Evolutionary conservation across 2,329 filamentous ascomycete species (phyloP).

Genomic region (Ramichloridium luteum): DNA sequence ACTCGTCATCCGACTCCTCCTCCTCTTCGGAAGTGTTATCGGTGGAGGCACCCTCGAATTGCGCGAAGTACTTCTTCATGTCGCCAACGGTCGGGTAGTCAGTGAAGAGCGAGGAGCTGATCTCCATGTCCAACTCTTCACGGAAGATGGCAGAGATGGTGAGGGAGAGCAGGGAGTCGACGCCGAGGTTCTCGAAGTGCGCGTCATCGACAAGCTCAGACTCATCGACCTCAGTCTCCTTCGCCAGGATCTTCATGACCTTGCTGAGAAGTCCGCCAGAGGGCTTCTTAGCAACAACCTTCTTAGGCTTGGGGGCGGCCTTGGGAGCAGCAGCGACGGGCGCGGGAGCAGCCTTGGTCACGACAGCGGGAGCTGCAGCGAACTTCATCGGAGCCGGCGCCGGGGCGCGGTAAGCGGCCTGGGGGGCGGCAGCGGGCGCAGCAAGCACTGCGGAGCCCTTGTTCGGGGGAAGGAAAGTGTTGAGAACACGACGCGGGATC

Average conservation of each 20-base stretch:
- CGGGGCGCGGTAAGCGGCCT: conserved; percentile 15
- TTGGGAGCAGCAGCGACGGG: conserved; percentile 16
- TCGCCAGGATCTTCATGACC: conserved; percentile 55
- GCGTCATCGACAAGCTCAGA: conserved; percentile 48
- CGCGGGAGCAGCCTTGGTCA: conserved; percentile 22
- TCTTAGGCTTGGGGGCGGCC: conserved; percentile 41
- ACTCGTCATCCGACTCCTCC: conserved; percentile 28
- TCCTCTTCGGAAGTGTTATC: conserved; percentile 22
- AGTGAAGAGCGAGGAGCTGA: conserved; percentile 47
- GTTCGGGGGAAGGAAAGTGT: conserved; percentile 54
- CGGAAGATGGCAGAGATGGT: conserved; percentile 51
- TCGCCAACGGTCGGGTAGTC: conserved; percentile 48
- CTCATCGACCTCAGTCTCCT: conserved; percentile 49
- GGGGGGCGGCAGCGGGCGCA: conserved; percentile 25
- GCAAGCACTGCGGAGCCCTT: conserved; percentile 24
- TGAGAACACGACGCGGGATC: conserved; percentile 53
- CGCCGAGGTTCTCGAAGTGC: conserved; percentile 49
- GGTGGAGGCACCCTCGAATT: conserved; percentile 31
- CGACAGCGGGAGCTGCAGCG: conserved; percentile 11
- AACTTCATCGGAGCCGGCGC: conserved; percentile 14
- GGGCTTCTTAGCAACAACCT: conserved; percentile 36
- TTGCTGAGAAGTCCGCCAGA: conserved; percentile 35
- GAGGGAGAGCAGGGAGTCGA: conserved; percentile 49
- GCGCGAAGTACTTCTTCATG: conserved; percentile 45
- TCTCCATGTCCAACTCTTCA: conserved; percentile 48